phyloP scores from a whole-genome alignment of 768 basidiomycete species.

The Royoungia palumana region DNA sequence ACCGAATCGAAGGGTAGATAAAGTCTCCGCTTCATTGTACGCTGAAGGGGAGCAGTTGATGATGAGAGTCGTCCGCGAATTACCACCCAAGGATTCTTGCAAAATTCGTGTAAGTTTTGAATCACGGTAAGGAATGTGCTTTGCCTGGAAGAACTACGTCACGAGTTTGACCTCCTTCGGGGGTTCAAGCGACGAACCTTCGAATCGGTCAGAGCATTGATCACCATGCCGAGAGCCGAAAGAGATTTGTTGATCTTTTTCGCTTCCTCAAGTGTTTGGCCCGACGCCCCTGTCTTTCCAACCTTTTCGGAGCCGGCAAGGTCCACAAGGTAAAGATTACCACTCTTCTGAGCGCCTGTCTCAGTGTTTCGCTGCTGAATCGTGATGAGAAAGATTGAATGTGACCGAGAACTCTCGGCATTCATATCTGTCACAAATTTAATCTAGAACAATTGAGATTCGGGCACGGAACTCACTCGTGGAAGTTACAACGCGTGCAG shows the following conservation, averaged over 20 bases:
- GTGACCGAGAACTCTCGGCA: constrained; percentile 97
- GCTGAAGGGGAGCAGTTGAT: constrained; percentile 99
- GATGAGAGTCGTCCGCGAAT: constrained; percentile 94
- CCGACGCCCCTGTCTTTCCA: constrained; percentile 98
- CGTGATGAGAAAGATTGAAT: constrained; percentile 97
- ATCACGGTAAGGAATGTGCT: constrained; percentile 97
- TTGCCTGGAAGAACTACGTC: constrained; percentile 53
- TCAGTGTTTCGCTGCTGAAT: constrained; percentile 97
- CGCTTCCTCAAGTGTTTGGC: constrained; percentile 97
- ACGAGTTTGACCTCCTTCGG: neutral
- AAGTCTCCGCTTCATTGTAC: constrained; percentile 95
- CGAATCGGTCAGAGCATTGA: constrained; percentile 93
- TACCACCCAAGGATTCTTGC: constrained; percentile 97
- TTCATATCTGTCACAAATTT: constrained; percentile 80
- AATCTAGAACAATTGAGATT: constrained; percentile 1
- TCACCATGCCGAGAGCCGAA: constrained; percentile 98
- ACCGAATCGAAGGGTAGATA: constrained; percentile 97
- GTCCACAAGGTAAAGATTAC: constrained; percentile 96
- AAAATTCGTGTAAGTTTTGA: constrained; percentile 98
- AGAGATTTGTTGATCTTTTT: constrained; percentile 99
- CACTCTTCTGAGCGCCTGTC: constrained; percentile 92
- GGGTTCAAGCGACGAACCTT: constrained; percentile 55
- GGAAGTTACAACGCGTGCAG: constrained; percentile 85
- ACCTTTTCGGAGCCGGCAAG: constrained; percentile 99
- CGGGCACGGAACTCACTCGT: constrained; percentile 66